These are phyloP conservation scores for Xerocomellus chrysenteron DNA, from an alignment of 768 basidiomycete species.

Conservation along the genomic window DNA sequence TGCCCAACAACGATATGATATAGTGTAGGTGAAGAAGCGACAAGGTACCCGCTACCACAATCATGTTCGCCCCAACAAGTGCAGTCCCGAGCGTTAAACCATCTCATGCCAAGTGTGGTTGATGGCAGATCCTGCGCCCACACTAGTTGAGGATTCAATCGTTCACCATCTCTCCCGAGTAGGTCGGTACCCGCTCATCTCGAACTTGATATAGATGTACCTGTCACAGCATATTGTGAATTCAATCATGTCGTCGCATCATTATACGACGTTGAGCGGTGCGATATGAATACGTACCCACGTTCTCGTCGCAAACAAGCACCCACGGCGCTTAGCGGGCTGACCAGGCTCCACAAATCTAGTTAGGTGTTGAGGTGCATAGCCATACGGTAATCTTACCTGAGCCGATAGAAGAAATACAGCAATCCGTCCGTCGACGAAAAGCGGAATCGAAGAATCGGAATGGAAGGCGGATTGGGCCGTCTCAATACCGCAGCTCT, in stretches of 20 bases:
- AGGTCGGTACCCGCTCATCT: neutral
- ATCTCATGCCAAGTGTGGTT: neutral
- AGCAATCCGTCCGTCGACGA: conserved; percentile 12
- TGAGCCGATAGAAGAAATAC: neutral
- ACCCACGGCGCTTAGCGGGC: conserved; percentile 1
- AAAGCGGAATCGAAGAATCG: conserved; percentile 2
- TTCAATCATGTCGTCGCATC: neutral
- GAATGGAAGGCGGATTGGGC: conserved; percentile 5
- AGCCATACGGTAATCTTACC: neutral
- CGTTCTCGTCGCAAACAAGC: neutral
- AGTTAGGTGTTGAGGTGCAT: neutral
- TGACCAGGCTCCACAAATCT: neutral
- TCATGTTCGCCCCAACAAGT: neutral
- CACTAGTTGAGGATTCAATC: neutral
- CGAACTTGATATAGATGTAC: neutral
- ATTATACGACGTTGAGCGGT: neutral
- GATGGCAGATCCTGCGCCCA: neutral
- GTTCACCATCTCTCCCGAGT: neutral
- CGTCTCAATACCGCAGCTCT: conserved; percentile 4
- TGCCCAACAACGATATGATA: neutral
- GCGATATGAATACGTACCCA: neutral
- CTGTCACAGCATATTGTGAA: neutral
- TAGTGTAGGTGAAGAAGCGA: neutral
- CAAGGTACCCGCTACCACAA: neutral
- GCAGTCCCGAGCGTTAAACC: neutral